Percentiles rank a stretch among this genome's conserved stretches.
These are phyloP conservation scores for Eucalyptus curtisii DNA, from an alignment of 345 rosid species.

Conservation along the genomic window DNA sequence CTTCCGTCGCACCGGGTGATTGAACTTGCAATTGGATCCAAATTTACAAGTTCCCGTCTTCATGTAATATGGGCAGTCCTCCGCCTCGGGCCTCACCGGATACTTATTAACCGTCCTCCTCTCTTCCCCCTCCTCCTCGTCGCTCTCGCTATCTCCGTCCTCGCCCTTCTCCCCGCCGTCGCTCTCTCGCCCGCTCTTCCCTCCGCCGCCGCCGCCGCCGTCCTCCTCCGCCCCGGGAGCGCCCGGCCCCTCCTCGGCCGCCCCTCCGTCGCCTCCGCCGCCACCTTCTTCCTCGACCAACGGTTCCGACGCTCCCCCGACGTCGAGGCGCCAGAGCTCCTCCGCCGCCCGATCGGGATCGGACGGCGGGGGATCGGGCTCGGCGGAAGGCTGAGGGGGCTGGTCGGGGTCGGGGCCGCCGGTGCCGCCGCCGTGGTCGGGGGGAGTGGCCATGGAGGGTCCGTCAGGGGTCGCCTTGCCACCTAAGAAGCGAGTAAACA, in stretches of 20 bases:
- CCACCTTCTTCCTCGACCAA: not conserved
- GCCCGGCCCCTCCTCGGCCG: not conserved
- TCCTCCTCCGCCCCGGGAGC: not conserved
- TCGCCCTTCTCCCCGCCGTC: not conserved
- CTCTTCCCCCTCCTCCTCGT: not conserved
- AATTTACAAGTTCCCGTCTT: slow-evolving; percentile 78
- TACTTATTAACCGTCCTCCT: slow-evolving; percentile 12
- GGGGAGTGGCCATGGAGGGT: not conserved
- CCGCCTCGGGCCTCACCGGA: slow-evolving; percentile 75
- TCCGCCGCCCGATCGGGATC: slow-evolving; percentile 18
- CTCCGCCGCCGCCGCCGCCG: not conserved
- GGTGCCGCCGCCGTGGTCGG: not conserved
- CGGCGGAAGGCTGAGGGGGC: not conserved
- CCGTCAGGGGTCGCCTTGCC: not conserved
- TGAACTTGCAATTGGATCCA: slow-evolving; percentile 83
- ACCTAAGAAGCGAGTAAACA: not conserved
- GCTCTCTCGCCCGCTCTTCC: not conserved
- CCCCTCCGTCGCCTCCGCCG: not conserved
- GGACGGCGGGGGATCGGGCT: slow-evolving; percentile 16
- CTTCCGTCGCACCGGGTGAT: slow-evolving; percentile 55
- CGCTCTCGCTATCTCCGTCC: not conserved
- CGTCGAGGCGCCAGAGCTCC: slow-evolving; percentile 20
- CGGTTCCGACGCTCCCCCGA: not conserved
- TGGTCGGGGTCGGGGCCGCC: not conserved
- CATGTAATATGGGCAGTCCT: slow-evolving; percentile 76